These are phyloP conservation scores for Conidiobolus incongruus DNA, from an alignment of 371 early-diverging fungal genomes.

Conservation along the genomic window DNA sequence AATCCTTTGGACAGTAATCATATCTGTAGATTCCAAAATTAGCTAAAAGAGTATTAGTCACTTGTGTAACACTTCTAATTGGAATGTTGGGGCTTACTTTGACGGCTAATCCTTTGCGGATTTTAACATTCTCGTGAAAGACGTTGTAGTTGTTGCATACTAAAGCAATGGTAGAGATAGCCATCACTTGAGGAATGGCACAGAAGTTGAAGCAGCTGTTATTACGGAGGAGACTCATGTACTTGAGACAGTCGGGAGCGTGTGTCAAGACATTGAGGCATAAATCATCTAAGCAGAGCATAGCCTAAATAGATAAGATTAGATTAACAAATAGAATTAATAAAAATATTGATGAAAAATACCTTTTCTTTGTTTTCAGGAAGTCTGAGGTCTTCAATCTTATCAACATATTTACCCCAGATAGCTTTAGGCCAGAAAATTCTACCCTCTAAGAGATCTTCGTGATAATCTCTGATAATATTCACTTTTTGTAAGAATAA, in stretches of 20 bases:
- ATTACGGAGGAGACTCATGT: conserved; percentile 49
- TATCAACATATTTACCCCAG: conserved; percentile 47
- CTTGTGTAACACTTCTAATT: not conserved
- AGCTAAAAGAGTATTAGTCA: not conserved
- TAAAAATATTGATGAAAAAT: not conserved
- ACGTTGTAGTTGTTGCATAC: conserved; percentile 69
- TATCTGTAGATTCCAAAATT: conserved; percentile 3
- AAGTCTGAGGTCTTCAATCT: conserved; percentile 27
- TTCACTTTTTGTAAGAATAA: conserved; percentile 90
- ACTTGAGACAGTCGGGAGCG: conserved; percentile 69
- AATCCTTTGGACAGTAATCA: conserved; percentile 1
- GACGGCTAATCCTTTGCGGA: conserved; percentile 83
- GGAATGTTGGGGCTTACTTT: conserved; percentile 24
- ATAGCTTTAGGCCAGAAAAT: conserved; percentile 87
- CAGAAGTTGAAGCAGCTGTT: conserved; percentile 75
- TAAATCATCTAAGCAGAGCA: conserved; percentile 63
- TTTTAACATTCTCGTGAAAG: conserved; percentile 62
- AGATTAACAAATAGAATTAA: not conserved
- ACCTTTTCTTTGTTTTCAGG: conserved; percentile 33
- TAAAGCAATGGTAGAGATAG: conserved; percentile 72
- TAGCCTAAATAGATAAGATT: conserved; percentile 13
- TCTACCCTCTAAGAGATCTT: conserved; percentile 72
- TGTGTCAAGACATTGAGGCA: conserved; percentile 63
- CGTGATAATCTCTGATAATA: conserved; percentile 80
- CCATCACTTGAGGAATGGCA: conserved; percentile 96